Evolutionary conservation across 345 rosid species (phyloP).

Genomic region (Corchorus olitorius): DNA sequence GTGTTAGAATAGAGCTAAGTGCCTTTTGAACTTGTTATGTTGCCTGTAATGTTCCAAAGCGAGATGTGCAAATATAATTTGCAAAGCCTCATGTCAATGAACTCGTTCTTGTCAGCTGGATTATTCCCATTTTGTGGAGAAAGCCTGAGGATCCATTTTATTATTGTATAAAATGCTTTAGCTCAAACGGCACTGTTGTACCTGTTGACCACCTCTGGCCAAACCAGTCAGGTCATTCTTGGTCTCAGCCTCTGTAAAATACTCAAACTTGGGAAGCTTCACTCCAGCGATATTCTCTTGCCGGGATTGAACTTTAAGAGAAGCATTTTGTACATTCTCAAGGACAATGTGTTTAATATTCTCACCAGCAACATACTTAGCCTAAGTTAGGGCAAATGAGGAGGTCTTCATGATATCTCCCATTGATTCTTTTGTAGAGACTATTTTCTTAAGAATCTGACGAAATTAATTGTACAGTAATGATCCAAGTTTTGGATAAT

Average conservation of each 20-base stretch:
- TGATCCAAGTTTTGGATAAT: too few species aligned
- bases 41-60: not conserved
- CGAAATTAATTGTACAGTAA: constrained; percentile 90
- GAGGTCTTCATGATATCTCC: constrained; percentile 88
- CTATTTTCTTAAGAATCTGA: constrained; percentile 78
- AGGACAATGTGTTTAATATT: constrained; percentile 78
- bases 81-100: not conserved
- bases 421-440: constrained; percentile 82
- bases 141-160: too few species aligned
- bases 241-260: constrained; percentile 80
- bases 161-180: too few species aligned
- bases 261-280: constrained; percentile 87
- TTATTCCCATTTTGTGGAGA: too few species aligned
- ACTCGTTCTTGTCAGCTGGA: too few species aligned
- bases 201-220: constrained; percentile 95
- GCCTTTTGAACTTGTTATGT: constrained; percentile 2
- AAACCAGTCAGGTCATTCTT: constrained; percentile 89
- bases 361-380: constrained; percentile 88
- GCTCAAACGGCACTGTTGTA: constrained; percentile 58
- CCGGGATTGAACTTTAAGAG: constrained; percentile 77
- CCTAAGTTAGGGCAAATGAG: constrained; percentile 79
- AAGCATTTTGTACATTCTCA: constrained; percentile 81
- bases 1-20: not conserved
- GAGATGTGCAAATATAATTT: not conserved
- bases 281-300: constrained; percentile 89